These are phyloP conservation scores for Chenopodium suecicum DNA, from an alignment of 148 eudicot species.

Conservation along the genomic window DNA sequence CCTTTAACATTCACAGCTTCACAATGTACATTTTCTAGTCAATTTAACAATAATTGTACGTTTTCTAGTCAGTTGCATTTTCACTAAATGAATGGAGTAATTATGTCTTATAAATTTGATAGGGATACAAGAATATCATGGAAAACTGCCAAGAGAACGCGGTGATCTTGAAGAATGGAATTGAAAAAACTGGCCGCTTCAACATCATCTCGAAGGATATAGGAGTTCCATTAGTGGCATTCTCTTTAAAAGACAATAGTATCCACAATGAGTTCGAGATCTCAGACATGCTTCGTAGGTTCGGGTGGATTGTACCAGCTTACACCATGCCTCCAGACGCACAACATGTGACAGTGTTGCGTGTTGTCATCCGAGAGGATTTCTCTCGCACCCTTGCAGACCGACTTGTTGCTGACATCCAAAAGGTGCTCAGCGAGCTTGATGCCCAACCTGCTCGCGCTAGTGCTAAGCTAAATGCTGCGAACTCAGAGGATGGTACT, in stretches of 20 bases:
- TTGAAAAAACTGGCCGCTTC: constrained; percentile 60
- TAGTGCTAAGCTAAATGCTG: constrained; percentile 39
- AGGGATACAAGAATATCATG: constrained; percentile 84
- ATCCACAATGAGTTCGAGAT: constrained; percentile 63
- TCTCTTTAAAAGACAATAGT: constrained; percentile 67
- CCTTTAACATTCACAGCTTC: no score
- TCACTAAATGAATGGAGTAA: no score
- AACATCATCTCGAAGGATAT: constrained; percentile 60
- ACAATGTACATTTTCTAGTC: no score
- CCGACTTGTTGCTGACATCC: constrained; percentile 51
- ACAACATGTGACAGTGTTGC: constrained; percentile 56
- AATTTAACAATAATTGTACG: no score
- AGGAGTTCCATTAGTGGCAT: constrained; percentile 73
- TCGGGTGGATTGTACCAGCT: constrained; percentile 77
- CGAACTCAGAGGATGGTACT: neutral
- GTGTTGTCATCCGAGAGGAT: constrained; percentile 73
- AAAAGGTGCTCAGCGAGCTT: constrained; percentile 57
- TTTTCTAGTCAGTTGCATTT: no score
- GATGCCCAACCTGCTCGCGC: constrained; percentile 50
- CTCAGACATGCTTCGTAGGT: constrained; percentile 58
- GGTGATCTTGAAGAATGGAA: constrained; percentile 38
- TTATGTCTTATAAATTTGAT: neutral
- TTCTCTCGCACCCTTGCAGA: constrained; percentile 75
- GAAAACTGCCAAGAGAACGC: constrained; percentile 72
- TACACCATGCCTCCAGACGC: constrained; percentile 83